phyloP scores from a whole-genome alignment of 345 rosid genomes.

The Pistacia integerrima region DNA sequence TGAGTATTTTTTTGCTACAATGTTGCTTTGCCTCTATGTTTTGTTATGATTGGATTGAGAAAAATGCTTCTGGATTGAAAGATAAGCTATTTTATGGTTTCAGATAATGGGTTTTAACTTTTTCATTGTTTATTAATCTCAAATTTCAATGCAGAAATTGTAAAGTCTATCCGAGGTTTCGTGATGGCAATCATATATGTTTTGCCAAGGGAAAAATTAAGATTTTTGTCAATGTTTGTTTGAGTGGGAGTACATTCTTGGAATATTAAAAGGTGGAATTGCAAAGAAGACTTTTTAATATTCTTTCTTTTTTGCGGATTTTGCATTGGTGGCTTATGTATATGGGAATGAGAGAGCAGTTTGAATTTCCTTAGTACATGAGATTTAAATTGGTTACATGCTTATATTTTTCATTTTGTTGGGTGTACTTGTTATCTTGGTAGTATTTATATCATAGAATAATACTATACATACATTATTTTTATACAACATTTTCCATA shows the following conservation, averaged over 20 bases:
- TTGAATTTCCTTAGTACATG: not conserved
- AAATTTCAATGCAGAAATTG: not conserved
- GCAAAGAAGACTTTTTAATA: not conserved
- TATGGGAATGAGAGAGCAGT: not conserved
- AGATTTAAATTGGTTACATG: conserved; percentile 6
- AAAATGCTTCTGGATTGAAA: not conserved
- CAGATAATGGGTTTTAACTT: not conserved
- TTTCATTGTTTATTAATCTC: not conserved
- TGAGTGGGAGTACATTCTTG: not conserved
- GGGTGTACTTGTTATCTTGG: not conserved
- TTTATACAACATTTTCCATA: too few relatives aligned
- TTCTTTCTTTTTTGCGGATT: not conserved
- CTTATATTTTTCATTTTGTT: not conserved
- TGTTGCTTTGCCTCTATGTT: not conserved
- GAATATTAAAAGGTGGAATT: not conserved
- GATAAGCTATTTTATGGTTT: not conserved
- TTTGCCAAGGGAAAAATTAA: not conserved
- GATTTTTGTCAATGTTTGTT: not conserved
- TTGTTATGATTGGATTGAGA: not conserved
- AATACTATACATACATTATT: too few relatives aligned
- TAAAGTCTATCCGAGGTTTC: not conserved
- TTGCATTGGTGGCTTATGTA: not conserved
- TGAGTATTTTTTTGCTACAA: not conserved
- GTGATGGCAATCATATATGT: not conserved
- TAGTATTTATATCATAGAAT: not conserved